These are phyloP conservation scores for Chamaecyparis obtusa DNA, from an alignment of 75 land plant genomes.

Conservation along the genomic window DNA sequence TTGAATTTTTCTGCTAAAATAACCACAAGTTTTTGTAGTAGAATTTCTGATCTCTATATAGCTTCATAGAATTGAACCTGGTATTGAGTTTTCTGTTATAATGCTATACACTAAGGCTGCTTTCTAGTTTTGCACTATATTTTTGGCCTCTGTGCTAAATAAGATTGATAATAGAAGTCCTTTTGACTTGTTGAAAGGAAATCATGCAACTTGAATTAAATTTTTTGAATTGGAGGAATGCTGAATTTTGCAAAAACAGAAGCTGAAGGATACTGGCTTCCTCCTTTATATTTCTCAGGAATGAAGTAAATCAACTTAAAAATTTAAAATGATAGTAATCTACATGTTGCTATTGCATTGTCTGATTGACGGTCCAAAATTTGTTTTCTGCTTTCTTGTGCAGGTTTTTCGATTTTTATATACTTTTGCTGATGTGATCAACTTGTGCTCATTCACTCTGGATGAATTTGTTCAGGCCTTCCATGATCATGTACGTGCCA, in stretches of 20 bases:
- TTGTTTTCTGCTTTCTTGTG: neutral
- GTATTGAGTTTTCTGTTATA: neutral
- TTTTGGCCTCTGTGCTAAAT: neutral
- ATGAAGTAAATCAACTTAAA: neutral
- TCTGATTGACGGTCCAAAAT: neutral
- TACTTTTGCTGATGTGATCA: slow-evolving; percentile 48
- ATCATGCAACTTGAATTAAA: neutral
- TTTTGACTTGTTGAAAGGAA: neutral
- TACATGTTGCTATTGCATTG: neutral
- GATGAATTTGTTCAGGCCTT: slow-evolving; percentile 86
- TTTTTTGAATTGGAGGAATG: neutral
- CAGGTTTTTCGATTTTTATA: slow-evolving; percentile 78
- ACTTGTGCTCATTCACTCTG: slow-evolving; percentile 63
- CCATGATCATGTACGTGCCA: slow-evolving; percentile 64
- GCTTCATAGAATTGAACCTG: neutral
- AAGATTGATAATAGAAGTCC: neutral
- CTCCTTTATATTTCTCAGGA: neutral
- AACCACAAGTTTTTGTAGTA: neutral
- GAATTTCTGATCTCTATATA: neutral
- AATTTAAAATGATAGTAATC: neutral
- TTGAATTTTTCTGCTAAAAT: neutral
- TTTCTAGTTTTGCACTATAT: neutral
- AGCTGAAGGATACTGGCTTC: neutral
- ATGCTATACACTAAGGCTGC: neutral
- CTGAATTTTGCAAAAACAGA: neutral